Percentiles rank a stretch among this genome's conserved stretches.
phyloP scores from a whole-genome alignment of 108 stramenopile genomes.

The Nitzschia inconspicua region DNA sequence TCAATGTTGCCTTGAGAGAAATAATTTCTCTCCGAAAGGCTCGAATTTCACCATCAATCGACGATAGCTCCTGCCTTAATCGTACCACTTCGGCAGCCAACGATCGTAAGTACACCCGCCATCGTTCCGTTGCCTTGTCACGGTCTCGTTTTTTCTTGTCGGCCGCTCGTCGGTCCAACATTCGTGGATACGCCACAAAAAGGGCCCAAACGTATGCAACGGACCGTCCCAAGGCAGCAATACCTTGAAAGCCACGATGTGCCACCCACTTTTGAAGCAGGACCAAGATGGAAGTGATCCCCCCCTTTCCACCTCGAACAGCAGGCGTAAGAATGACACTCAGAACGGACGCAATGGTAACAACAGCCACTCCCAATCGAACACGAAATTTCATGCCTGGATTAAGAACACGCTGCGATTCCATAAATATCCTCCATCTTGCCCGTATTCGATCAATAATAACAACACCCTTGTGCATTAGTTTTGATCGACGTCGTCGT shows the following conservation, averaged over 20 bases:
- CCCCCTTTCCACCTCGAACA: not conserved
- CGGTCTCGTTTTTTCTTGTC: not conserved
- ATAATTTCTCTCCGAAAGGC: conserved; percentile 13
- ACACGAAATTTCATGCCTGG: conserved; percentile 4
- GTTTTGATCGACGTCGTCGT: not conserved
- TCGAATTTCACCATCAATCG: conserved; percentile 9
- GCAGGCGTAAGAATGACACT: not conserved
- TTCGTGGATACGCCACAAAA: conserved; percentile 6
- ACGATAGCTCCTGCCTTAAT: conserved; percentile 4
- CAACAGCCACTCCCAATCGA: not conserved
- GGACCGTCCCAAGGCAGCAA: conserved; percentile 5
- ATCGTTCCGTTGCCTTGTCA: not conserved
- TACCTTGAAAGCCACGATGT: conserved; percentile 10
- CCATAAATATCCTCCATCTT: too few species aligned
- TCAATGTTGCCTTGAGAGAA: conserved; percentile 2
- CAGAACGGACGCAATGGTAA: not conserved
- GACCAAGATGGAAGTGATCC: not conserved
- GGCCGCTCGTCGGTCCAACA: conserved; percentile 7
- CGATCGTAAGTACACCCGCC: not conserved
- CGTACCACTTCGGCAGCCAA: conserved; percentile 1
- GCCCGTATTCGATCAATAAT: too few species aligned
- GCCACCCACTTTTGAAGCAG: not conserved
- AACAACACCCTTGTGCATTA: too few species aligned
- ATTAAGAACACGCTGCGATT: not conserved
- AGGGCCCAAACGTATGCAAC: conserved; percentile 6